Conservation (phyloP, 177 flowering plant species). For the Vitis hybrid region DNA sequence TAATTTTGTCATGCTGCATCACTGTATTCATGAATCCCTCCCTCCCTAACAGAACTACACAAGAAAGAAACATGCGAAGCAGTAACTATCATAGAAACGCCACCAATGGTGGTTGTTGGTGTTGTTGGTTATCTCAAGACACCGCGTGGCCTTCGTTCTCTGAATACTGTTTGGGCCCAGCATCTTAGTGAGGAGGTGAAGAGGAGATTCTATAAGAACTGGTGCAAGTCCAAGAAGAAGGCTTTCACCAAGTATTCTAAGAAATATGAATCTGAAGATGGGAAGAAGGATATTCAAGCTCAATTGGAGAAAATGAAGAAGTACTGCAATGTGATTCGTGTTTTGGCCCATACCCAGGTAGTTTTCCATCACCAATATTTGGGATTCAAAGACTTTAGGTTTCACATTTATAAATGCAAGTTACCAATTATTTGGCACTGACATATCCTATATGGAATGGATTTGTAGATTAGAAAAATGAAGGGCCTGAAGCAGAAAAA, state of each 20-base stretch:
- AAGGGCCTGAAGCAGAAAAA: conserved; percentile 52
- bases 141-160: conserved; percentile 37
- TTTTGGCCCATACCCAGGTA: conserved; percentile 51
- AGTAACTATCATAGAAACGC: conserved; percentile 42
- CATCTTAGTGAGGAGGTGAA: conserved; percentile 46
- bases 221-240: conserved; percentile 54
- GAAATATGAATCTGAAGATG: conserved; percentile 41
- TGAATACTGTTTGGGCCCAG: conserved; percentile 51
- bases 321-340: conserved; percentile 44
- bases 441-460: not conserved
- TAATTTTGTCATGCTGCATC: too few relatives aligned
- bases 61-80: conserved; percentile 53
- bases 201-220: conserved; percentile 46
- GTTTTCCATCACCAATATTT: too few relatives aligned
- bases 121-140: conserved; percentile 45
- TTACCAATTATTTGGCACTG: too few relatives aligned
- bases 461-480: conserved; percentile 42
- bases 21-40: not conserved
- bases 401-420: too few relatives aligned
- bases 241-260: conserved; percentile 43
- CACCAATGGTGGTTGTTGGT: conserved; percentile 47
- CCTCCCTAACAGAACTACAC: conserved; percentile 33
- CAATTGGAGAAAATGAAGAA: conserved; percentile 47
- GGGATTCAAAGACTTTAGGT: too few relatives aligned
- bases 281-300: conserved; percentile 31